phyloP scores from a whole-genome alignment of 148 eudicot species.

The Rhododendron kiyosumense region DNA sequence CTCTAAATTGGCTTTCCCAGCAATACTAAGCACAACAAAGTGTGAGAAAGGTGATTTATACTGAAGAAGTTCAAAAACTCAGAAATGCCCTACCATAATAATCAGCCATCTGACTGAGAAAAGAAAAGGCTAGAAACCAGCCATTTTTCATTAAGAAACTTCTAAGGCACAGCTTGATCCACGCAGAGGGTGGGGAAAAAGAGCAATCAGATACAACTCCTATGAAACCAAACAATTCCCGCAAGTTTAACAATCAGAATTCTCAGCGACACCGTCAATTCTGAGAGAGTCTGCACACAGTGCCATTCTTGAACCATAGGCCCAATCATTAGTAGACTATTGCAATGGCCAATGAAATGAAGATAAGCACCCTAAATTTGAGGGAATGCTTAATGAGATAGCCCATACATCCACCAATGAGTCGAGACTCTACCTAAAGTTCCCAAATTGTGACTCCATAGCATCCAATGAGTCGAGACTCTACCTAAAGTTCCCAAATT shows the following conservation, averaged over 20 bases:
- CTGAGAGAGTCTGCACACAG: not conserved
- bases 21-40: constrained; percentile 61
- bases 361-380: too few species aligned
- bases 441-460: too few species aligned
- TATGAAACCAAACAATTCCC: not conserved
- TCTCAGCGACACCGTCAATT: not conserved
- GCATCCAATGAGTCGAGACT: too few species aligned
- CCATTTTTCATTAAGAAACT: not conserved
- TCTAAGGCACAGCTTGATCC: not conserved
- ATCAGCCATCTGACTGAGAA: not conserved
- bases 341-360: too few species aligned
- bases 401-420: too few species aligned
- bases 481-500: too few species aligned
- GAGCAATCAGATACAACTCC: not conserved
- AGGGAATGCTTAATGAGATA: too few species aligned
- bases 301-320: too few species aligned
- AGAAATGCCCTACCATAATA: not conserved
- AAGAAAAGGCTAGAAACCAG: not conserved
- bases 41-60: not conserved
- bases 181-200: not conserved
- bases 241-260: not conserved
- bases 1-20: constrained; percentile 91
- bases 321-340: too few species aligned
- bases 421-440: too few species aligned
- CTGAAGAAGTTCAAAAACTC: not conserved